Base-by-base conservation (phyloP, 2,329 filamentous ascomycete genomes). In the Penicillium sp. region DNA sequence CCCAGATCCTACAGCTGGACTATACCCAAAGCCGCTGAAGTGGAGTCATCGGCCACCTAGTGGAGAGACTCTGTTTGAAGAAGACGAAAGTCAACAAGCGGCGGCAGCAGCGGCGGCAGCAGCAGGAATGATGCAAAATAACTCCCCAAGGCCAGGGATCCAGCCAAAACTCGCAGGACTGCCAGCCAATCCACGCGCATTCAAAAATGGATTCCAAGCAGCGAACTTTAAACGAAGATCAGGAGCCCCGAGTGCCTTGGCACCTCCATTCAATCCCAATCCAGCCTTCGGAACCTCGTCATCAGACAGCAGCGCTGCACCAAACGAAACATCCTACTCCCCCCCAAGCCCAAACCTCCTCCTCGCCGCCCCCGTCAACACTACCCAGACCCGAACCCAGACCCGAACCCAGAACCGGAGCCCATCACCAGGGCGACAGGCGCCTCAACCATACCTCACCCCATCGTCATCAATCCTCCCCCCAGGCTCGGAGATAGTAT, bases 21-120 rank as follows among this genome's bases (percentile, higher is more conserved):
- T 77, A 19, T 75, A 72, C 57, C 77, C 78, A 27, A 70, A 73
- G 27, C 76, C 74, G 21, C 63, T 78, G n/a, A 67, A 67, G 45
- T 66, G 70, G 59, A 70, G 64, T 40, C 67, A 68, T 40, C 66
- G 70, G 19, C 71, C 68, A 10, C 51, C 46, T 19, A 78, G 75
- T 58, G 66, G 66, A 21, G 71, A 63, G 27, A 77, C 74, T 2
- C 57, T 73, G 10, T 75, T 76, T 55, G 75, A 77, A 63, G 75
- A 78, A 40, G 75, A 76, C 43, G 64, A 66, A 45, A 37, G 21
- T 31, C 63, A 33, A 58, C 67, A 51, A 62, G 59, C 41, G 4
- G 35, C 47, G 17, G 42, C 43, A 0, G 58, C 21, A 9, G 38
- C 50, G n/a, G n/a, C 31, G 13, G 50, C 42, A 33, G 35, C 50